Percentiles rank a stretch among this genome's conserved stretches.
phyloP scores from a whole-genome alignment of 345 rosid species.

The Camelina hispida region DNA sequence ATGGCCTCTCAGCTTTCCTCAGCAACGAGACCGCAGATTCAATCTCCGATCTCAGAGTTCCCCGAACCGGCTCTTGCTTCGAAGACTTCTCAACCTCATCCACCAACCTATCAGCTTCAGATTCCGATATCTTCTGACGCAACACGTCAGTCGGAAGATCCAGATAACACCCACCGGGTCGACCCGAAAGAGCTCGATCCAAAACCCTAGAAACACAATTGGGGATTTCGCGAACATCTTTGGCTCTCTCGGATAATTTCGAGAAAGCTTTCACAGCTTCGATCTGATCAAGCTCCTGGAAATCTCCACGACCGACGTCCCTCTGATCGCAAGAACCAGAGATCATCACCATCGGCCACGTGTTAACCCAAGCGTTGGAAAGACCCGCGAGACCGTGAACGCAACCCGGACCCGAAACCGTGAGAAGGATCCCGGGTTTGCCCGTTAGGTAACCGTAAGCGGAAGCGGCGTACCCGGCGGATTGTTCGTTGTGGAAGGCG shows the following conservation, averaged over 20 bases:
- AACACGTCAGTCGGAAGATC: conserved; percentile 90
- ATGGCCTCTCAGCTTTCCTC: conserved; percentile 78
- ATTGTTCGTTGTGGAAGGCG: conserved; percentile 98
- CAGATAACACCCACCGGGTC: conserved; percentile 93
- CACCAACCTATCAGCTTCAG: conserved; percentile 67
- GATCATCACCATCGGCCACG: conserved; percentile 93
- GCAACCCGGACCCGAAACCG: conserved; percentile 97
- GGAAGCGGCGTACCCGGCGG: conserved; percentile 98
- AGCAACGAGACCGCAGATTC: conserved; percentile 67
- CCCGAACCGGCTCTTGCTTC: conserved; percentile 25
- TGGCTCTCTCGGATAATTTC: conserved; percentile 72
- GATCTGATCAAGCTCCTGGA: conserved; percentile 93
- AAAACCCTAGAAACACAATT: conserved; percentile 74
- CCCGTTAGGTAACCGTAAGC: conserved; percentile 94
- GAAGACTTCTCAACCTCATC: conserved; percentile 38
- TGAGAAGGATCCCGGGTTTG: conserved; percentile 79
- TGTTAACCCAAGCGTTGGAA: conserved; percentile 86
- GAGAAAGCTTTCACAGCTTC: conserved; percentile 85
- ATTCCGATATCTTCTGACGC: conserved; percentile 72
- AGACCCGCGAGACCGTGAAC: conserved; percentile 96
- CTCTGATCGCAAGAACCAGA: conserved; percentile 94
- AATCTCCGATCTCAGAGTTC: conserved; percentile 53
- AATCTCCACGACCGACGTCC: conserved; percentile 83
- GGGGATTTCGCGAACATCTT: conserved; percentile 68
- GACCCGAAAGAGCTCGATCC: conserved; percentile 63